phyloP scores from a whole-genome alignment of 139 green algal genomes.

The Haematococcus sp. region DNA sequence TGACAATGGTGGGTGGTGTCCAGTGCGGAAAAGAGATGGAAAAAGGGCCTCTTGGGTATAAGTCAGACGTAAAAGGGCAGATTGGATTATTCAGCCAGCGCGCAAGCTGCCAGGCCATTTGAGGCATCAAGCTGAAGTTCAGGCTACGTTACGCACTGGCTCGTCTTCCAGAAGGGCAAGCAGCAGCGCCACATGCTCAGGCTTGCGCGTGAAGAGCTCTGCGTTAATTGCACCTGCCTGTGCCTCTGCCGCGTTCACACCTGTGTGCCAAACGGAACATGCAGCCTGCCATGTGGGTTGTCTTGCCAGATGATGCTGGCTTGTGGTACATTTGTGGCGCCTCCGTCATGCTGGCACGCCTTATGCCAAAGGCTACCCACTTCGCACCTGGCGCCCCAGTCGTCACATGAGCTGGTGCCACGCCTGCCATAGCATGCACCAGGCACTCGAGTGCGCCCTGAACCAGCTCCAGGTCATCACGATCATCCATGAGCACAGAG shows the following conservation, averaged over 20 bases:
- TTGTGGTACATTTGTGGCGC: too few relatives aligned
- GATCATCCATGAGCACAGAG: constrained; percentile 67
- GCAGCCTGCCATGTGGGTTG: background rate
- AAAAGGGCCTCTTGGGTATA: too few relatives aligned
- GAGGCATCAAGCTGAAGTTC: too few relatives aligned
- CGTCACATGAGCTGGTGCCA: too few relatives aligned
- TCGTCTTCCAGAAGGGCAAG: constrained; percentile 72
- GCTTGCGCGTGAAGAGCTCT: constrained; percentile 69
- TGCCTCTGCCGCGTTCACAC: constrained; percentile 9
- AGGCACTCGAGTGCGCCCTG: constrained; percentile 79
- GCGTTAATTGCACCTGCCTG: constrained; percentile 64
- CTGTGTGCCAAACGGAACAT: too few relatives aligned
- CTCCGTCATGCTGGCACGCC: too few relatives aligned
- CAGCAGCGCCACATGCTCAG: constrained; percentile 66
- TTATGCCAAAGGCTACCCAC: background rate
- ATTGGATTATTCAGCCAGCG: too few relatives aligned
- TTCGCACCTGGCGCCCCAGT: background rate
- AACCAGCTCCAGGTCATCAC: constrained; percentile 78
- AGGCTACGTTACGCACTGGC: constrained; percentile 15
- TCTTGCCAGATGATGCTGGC: too few relatives aligned
- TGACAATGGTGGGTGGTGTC: too few relatives aligned
- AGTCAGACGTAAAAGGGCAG: too few relatives aligned
- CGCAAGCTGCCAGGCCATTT: too few relatives aligned
- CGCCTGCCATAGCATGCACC: constrained; percentile 33
- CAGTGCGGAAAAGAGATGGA: too few relatives aligned